A percentile compares a stretch with the other conserved stretches of the same genome.
phyloP scores from a whole-genome alignment of 2,329 filamentous ascomycete genomes.

The Chaetomiaceae sp. region DNA sequence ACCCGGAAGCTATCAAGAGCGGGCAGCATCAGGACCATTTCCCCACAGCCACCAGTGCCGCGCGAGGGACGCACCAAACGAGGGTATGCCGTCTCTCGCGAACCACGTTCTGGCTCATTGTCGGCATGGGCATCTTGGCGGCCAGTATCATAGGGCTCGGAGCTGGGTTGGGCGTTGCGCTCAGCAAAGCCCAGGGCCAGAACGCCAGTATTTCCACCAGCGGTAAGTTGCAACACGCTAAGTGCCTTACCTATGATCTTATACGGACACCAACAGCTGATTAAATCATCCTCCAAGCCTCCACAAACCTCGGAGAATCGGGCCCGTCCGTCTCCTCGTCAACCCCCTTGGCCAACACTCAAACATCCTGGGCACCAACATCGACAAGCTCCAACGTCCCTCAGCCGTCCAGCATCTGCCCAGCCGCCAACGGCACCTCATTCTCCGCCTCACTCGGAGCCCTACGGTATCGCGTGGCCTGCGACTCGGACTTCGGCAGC shows the following conservation, averaged over 20 bases:
- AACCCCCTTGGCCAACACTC: not conserved
- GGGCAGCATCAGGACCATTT: not conserved
- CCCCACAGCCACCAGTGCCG: not conserved
- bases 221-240: not conserved
- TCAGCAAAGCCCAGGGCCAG: not conserved
- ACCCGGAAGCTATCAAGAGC: not conserved
- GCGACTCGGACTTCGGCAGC: not conserved
- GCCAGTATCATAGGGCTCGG: not conserved
- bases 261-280: not conserved
- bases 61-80: not conserved
- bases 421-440: not conserved
- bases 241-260: no score
- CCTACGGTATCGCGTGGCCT: not conserved
- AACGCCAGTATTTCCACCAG: not conserved
- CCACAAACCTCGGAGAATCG: not conserved
- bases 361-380: not conserved
- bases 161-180: not conserved
- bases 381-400: not conserved
- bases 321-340: not conserved
- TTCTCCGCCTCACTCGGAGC: not conserved
- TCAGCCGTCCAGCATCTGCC: not conserved
- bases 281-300: not conserved
- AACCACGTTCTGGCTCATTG: not conserved
- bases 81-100: slow-evolving; percentile 1
- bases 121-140: not conserved